A percentile compares a stretch with the other conserved stretches of the same genome.
Conservation (phyloP, 768 basidiomycete species). For the Rhizopogon vulgaris region DNA sequence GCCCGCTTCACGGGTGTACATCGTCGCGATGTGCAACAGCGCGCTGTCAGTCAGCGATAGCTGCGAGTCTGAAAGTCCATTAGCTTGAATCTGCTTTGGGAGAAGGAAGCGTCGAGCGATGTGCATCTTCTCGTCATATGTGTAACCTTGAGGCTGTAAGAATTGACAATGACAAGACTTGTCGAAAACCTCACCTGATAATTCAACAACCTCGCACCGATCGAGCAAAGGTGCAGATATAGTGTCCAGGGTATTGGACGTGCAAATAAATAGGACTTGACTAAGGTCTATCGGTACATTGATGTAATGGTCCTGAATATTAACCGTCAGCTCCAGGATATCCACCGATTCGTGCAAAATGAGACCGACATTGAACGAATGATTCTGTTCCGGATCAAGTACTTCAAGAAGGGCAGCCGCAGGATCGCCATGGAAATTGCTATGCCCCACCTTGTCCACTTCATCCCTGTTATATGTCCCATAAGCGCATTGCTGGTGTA, state of each 20-base stretch:
- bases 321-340: not conserved
- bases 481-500: not conserved
- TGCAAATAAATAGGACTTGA: slow-evolving; percentile 88
- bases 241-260: slow-evolving; percentile 84
- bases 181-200: slow-evolving; percentile 46
- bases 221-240: slow-evolving; percentile 86
- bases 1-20: slow-evolving; percentile 88
- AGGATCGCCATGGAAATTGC: slow-evolving; percentile 89
- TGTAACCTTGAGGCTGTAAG: slow-evolving; percentile 48
- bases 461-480: slow-evolving; percentile 49
- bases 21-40: slow-evolving; percentile 63
- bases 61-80: slow-evolving; percentile 60
- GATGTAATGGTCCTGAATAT: slow-evolving; percentile 79
- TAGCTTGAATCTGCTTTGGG: slow-evolving; percentile 80
- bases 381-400: slow-evolving; percentile 91
- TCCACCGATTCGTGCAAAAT: not conserved
- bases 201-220: slow-evolving; percentile 81
- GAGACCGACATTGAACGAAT: slow-evolving; percentile 61
- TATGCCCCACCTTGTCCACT: slow-evolving; percentile 85
- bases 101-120: slow-evolving; percentile 85
- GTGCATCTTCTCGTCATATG: slow-evolving; percentile 85
- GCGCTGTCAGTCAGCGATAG: slow-evolving; percentile 66
- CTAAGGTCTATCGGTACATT: slow-evolving; percentile 85
- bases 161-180: not conserved
- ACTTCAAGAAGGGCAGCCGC: slow-evolving; percentile 88